phyloP scores from a whole-genome alignment of 1,139 yeast genomes.

The Taphrina populina region DNA sequence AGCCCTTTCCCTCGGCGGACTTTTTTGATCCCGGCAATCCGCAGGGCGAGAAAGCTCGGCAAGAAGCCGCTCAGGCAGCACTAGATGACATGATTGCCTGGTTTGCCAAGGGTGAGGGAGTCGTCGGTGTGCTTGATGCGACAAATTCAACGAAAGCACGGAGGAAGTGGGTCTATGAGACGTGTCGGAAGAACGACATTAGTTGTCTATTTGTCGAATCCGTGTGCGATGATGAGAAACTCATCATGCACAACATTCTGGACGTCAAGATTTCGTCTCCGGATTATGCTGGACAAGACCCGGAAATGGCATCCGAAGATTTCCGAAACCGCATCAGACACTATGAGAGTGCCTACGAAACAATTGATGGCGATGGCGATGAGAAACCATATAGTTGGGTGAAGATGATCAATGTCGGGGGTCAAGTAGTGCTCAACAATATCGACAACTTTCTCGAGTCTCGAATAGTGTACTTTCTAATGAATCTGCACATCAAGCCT shows the following conservation, averaged over 20 bases:
- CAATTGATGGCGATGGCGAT: conserved; percentile 52
- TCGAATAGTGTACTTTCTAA: conserved; percentile 88
- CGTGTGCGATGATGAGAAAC: conserved; percentile 79
- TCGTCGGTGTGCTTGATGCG: conserved; percentile 90
- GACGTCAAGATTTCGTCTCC: conserved; percentile 89
- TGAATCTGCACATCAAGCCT: conserved; percentile 92
- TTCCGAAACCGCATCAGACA: conserved; percentile 69
- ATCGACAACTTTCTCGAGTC: conserved; percentile 88
- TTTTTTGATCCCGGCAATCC: conserved; percentile 70
- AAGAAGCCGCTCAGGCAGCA: conserved; percentile 70
- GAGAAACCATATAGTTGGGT: conserved; percentile 77
- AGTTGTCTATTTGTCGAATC: conserved; percentile 92
- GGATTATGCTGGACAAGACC: conserved; percentile 71
- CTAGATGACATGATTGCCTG: conserved; percentile 82
- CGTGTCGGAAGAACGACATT: conserved; percentile 65
- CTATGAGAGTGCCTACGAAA: conserved; percentile 73
- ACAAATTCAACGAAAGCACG: conserved; percentile 73
- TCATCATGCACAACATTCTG: conserved; percentile 71
- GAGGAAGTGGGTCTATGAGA: conserved; percentile 62
- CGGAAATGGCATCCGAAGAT: conserved; percentile 70
- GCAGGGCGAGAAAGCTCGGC: conserved; percentile 62
- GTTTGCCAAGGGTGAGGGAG: conserved; percentile 70
- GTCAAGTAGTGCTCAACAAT: conserved; percentile 81
- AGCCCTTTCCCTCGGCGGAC: conserved; percentile 64
- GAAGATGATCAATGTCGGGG: conserved; percentile 79